Evolutionary conservation across 768 basidiomycete genomes (phyloP).

Genomic region (Antrodiella citrinella): DNA sequence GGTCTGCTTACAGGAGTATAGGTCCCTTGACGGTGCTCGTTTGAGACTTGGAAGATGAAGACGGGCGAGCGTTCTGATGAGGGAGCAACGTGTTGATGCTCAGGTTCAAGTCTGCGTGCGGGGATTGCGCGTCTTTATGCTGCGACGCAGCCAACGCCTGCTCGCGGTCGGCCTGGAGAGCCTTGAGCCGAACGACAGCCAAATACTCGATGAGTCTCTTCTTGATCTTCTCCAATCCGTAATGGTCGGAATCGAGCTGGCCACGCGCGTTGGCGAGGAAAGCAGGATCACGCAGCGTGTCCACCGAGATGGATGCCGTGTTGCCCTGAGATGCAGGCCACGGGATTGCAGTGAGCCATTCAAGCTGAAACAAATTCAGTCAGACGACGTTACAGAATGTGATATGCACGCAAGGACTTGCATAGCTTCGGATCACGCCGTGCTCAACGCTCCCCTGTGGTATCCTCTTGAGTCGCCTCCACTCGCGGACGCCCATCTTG

Average conservation of each 20-base stretch:
- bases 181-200: constrained; percentile 65
- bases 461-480: constrained; percentile 79
- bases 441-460: constrained; percentile 78
- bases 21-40: constrained; percentile 32
- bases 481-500: constrained; percentile 76
- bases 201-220: constrained; percentile 87
- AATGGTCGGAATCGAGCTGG: constrained; percentile 87
- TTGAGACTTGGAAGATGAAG: not conserved
- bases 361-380: constrained; percentile 45
- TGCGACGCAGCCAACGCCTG: not conserved
- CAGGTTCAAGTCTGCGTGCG: constrained; percentile 3
- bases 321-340: constrained; percentile 51
- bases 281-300: constrained; percentile 38
- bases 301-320: constrained; percentile 20
- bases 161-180: constrained; percentile 23
- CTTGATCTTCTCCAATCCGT: constrained; percentile 89
- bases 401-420: constrained; percentile 27
- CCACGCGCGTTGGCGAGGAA: constrained; percentile 66
- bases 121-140: constrained; percentile 6
- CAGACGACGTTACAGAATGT: not conserved
- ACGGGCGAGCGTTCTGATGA: not conserved
- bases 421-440: constrained; percentile 80
- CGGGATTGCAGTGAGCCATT: constrained; percentile 82
- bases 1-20: constrained; percentile 47
- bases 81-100: not conserved